Percentiles rank a stretch among this genome's conserved stretches.
Evolutionary conservation across 208 protist genomes (phyloP).

Genomic region (Leishmania tarentolae): DNA sequence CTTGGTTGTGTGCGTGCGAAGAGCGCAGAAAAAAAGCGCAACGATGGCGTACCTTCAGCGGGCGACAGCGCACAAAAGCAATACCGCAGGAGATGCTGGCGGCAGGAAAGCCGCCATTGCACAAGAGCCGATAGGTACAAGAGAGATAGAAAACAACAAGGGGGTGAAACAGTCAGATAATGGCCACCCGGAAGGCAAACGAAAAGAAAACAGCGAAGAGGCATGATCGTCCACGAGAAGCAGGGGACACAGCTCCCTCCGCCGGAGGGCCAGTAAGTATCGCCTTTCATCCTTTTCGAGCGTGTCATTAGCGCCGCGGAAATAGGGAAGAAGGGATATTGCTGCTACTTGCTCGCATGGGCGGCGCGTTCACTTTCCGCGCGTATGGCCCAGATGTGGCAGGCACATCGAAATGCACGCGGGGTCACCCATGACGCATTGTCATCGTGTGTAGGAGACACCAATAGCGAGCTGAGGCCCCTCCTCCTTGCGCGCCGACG

Average conservation of each 20-base stretch:
- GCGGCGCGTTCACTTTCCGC: background rate
- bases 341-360: background rate
- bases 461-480: conserved; percentile 1
- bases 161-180: background rate
- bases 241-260: background rate
- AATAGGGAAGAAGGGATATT: background rate
- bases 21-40: background rate
- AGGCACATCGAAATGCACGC: background rate
- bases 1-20: background rate
- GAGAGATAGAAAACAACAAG: background rate
- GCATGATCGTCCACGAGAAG: background rate
- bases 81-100: background rate
- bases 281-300: background rate
- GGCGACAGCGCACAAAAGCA: background rate
- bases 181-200: background rate
- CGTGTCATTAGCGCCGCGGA: background rate
- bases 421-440: background rate
- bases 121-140: background rate
- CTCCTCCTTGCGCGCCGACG: background rate
- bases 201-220: background rate
- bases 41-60: background rate
- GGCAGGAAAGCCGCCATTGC: background rate
- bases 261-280: background rate
- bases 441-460: background rate
- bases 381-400: background rate